Percentiles rank a stretch among this genome's conserved stretches.
phyloP scores from a whole-genome alignment of 768 basidiomycete genomes.

The Russula virescens region DNA sequence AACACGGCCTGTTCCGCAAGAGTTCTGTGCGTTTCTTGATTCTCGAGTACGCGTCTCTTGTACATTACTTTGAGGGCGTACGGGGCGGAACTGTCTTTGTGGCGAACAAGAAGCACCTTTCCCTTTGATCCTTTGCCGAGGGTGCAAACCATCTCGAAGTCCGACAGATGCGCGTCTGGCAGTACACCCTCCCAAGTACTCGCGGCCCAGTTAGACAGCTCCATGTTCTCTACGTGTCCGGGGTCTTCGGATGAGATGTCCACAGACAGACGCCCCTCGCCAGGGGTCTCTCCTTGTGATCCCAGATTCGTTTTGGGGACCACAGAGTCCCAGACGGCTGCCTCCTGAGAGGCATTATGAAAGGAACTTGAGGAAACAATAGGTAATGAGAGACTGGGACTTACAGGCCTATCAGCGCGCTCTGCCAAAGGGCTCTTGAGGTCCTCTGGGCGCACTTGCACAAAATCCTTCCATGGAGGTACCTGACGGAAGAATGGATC shows the following conservation, averaged over 20 bases:
- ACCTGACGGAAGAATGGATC: conserved; percentile 54
- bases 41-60: conserved; percentile 92
- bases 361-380: conserved; percentile 32
- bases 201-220: conserved; percentile 42
- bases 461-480: conserved; percentile 81
- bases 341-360: not conserved
- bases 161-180: conserved; percentile 74
- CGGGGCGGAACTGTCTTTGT: conserved; percentile 62
- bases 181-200: conserved; percentile 48
- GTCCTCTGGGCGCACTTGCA: conserved; percentile 80
- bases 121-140: conserved; percentile 97
- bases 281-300: conserved; percentile 22
- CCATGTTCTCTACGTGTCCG: conserved; percentile 55
- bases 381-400: conserved; percentile 77
- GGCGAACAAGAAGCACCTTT: conserved; percentile 86
- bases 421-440: conserved; percentile 80
- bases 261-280: conserved; percentile 63
- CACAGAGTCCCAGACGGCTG: not conserved
- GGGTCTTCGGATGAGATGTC: conserved; percentile 41
- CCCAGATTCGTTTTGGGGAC: not conserved
- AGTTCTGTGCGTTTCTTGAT: conserved; percentile 94
- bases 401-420: conserved; percentile 78
- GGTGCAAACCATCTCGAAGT: conserved; percentile 98
- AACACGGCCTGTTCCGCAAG: conserved; percentile 94
- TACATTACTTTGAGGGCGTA: conserved; percentile 97